Conservation (phyloP, 345 rosid species). For the Rhizophora mangle region DNA sequence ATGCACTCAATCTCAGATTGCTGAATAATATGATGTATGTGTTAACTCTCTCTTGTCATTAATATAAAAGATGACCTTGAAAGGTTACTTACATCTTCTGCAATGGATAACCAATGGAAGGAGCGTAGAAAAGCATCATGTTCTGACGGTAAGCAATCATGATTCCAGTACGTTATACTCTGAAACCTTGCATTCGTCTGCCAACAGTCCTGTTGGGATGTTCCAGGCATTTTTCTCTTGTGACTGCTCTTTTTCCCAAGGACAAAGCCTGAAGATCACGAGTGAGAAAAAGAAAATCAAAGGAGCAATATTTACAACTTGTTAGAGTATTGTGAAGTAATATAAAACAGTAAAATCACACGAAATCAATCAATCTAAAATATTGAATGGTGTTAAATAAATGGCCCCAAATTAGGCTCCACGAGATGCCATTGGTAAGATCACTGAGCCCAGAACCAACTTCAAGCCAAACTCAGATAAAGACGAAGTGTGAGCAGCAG, state of each 20-base stretch:
- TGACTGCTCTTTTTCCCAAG: slow-evolving; percentile 55
- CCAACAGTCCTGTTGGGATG: slow-evolving; percentile 50
- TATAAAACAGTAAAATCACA: background rate
- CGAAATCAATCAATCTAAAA: background rate
- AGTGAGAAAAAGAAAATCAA: background rate
- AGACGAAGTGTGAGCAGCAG: too few relatives aligned
- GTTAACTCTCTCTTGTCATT: background rate
- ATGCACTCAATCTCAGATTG: too few relatives aligned
- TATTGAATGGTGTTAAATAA: too few relatives aligned
- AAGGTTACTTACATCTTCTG: slow-evolving; percentile 58
- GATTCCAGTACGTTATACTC: slow-evolving; percentile 83
- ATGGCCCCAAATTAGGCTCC: too few relatives aligned
- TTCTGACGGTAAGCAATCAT: slow-evolving; percentile 67
- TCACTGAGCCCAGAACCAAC: too few relatives aligned
- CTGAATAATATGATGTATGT: background rate
- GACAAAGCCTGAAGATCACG: slow-evolving; percentile 57
- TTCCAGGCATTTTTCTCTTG: slow-evolving; percentile 45
- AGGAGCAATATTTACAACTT: background rate
- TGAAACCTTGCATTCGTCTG: slow-evolving; percentile 69
- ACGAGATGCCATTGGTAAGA: too few relatives aligned
- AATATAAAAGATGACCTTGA: background rate
- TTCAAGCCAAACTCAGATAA: too few relatives aligned
- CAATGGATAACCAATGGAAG: slow-evolving; percentile 68
- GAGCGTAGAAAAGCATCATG: slow-evolving; percentile 70
- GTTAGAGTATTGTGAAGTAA: background rate